Evolutionary conservation across 352 stramenopile species (phyloP), one percentile per base, ranked within the genome.

Genomic region (Phytophthora fragariaefolia): DNA sequence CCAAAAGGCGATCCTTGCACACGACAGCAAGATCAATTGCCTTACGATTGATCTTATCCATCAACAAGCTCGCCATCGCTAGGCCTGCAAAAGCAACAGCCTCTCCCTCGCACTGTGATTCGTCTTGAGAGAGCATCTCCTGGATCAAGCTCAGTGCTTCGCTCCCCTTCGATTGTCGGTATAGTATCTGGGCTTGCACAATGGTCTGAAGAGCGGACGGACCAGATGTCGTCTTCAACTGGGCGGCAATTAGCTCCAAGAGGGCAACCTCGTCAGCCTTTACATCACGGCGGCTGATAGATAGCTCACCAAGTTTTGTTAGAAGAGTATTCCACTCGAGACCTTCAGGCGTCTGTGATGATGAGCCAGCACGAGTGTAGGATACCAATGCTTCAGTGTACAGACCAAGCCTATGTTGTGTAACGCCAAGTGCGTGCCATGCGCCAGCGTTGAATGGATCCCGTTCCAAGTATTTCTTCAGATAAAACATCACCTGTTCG

Each of bases 391-490:
- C 77, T 38, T 84, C 59, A 0, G 61, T 53, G 34, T 84, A 72
- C 1, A 91, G 63, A 6, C 77, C 82, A 18, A 92, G 68, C 15
- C 74, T 73, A 61, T 90, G 77, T 28, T 94, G 84, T 2, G 76
- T 52, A 3, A 91, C 70, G n/a, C 83, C 85, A 17, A 93, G 68
- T 2, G 83, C 69, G 32, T 89, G 87, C 80, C 82, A 93, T 1
- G 83, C 85, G 2, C 61, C 61, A 1, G 80, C 58, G 46, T 90
- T 79, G 30, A 73, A 79, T 17, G 86, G 72, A 59, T 96, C 88
- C 9, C 88, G 84, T 51, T 96, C 88, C 43, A 92, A 34, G 53
- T 90, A 93, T 53, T 95, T 96, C 23, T 80, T 82, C 30, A 92
- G 77, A n/a, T 81, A 84, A 56, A 96, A 96, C 47, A 88, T 66